phyloP scores from a whole-genome alignment of 2,329 filamentous ascomycete genomes.

The Fusarium beomiforme region DNA sequence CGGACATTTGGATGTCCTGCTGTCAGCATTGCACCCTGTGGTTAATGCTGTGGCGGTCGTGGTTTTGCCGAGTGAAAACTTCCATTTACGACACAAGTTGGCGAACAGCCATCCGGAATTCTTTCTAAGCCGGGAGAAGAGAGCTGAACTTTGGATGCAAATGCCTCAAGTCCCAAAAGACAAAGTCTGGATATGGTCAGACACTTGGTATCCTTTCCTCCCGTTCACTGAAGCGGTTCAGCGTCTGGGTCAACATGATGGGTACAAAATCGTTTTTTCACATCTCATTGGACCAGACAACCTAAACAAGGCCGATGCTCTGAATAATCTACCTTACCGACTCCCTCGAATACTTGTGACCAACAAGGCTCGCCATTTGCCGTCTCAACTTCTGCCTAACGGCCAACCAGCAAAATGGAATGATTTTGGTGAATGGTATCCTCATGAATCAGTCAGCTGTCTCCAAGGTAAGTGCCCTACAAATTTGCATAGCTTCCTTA shows the following conservation, averaged over 20 bases:
- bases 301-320: not conserved
- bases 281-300: not conserved
- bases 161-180: not conserved
- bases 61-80: not conserved
- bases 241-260: not conserved
- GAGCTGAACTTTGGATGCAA: not conserved
- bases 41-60: not conserved
- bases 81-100: not conserved
- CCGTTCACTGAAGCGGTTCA: not conserved
- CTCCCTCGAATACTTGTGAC: not conserved
- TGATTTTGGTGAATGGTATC: not conserved
- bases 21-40: not conserved
- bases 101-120: not conserved
- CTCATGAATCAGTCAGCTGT: fast-evolving
- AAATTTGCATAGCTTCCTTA: no score
- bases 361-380: not conserved
- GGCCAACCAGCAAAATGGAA: not conserved
- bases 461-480: not conserved
- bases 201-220: not conserved
- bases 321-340: not conserved
- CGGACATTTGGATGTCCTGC: not conserved
- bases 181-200: not conserved
- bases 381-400: not conserved
- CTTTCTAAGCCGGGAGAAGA: not conserved
- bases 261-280: not conserved